A percentile compares a stretch with the other conserved stretches of the same genome.
These are phyloP conservation scores for Trametes villosa DNA, from an alignment of 768 basidiomycete genomes.

Conservation along the genomic window DNA sequence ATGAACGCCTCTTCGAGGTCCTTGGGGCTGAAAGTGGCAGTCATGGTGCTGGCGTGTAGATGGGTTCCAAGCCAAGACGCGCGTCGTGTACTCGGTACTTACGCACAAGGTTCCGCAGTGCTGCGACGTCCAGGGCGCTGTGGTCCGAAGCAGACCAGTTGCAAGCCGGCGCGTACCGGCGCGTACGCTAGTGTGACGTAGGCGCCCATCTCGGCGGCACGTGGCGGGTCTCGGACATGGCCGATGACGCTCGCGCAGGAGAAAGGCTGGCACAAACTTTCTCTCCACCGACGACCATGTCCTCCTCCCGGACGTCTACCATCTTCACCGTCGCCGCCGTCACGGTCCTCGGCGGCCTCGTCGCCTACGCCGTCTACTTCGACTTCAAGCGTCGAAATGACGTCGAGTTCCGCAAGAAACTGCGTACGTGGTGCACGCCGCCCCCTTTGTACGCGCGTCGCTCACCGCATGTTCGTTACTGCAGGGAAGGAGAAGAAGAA, in stretches of 20 bases:
- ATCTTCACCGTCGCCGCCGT: conserved; percentile 46
- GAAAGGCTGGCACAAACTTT: conserved; percentile 22
- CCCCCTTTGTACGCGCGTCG: conserved; percentile 20
- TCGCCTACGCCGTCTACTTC: conserved; percentile 91
- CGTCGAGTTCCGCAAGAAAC: conserved; percentile 80
- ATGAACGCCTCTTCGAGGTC: conserved; percentile 47
- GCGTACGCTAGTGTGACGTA: neutral
- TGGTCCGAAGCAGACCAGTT: too few relatives aligned
- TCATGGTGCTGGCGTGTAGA: neutral
- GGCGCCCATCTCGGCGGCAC: conserved; percentile 4
- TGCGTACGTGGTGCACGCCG: conserved; percentile 59
- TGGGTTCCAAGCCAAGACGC: too few relatives aligned
- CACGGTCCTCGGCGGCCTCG: conserved; percentile 53
- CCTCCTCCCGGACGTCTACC: conserved; percentile 39
- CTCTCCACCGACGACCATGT: conserved; percentile 30
- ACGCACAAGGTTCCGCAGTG: neutral
- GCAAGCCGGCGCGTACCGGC: neutral
- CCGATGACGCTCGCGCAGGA: conserved; percentile 10
- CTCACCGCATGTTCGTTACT: neutral
- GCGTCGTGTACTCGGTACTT: neutral
- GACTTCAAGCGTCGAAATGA: conserved; percentile 95
- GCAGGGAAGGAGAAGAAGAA: conserved; percentile 93
- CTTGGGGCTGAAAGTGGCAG: neutral
- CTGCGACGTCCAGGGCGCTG: too few relatives aligned
- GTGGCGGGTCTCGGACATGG: conserved; percentile 15